Conservation (phyloP, 2,329 filamentous ascomycete species). For the Colletotrichum sidae region DNA sequence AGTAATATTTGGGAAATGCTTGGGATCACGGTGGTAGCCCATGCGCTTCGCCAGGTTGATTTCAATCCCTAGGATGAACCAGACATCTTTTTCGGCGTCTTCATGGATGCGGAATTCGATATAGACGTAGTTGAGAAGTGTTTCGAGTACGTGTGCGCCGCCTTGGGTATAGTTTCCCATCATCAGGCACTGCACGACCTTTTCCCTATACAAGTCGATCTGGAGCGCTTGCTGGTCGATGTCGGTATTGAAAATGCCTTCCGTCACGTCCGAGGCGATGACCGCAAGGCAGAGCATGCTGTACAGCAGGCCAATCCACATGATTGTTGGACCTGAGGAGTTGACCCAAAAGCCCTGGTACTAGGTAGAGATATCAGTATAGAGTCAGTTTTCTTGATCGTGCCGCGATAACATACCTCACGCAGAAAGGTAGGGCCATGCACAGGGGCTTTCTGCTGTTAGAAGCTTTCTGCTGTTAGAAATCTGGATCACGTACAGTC, state of each 20-base stretch:
- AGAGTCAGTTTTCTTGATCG: background rate
- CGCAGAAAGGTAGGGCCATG: constrained; percentile 44
- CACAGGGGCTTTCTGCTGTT: constrained; percentile 41
- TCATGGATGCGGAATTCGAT: constrained; percentile 17
- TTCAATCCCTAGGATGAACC: constrained; percentile 47
- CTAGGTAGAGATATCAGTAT: background rate
- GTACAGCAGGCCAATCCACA: constrained; percentile 47
- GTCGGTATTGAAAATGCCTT: constrained; percentile 36
- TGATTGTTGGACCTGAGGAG: constrained; percentile 37
- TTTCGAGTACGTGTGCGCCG: constrained; percentile 36
- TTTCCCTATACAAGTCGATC: constrained; percentile 41
- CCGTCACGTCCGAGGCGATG: constrained; percentile 41
- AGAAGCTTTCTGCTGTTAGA: constrained; percentile 26
- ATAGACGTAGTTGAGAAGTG: constrained; percentile 32
- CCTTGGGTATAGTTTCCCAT: constrained; percentile 45
- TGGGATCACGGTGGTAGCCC: constrained; percentile 59
- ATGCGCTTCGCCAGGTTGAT: constrained; percentile 52
- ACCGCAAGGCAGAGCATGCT: constrained; percentile 46
- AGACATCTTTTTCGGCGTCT: constrained; percentile 30
- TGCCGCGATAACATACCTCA: constrained; percentile 17
- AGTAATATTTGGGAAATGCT: constrained; percentile 53
- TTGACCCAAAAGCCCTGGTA: constrained; percentile 47
- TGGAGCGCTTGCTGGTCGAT: constrained; percentile 32
- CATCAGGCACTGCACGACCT: constrained; percentile 44
- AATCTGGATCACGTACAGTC: background rate